Conservation (phyloP, 164 flowering plant species). For the Dillenia suffruticosa region DNA sequence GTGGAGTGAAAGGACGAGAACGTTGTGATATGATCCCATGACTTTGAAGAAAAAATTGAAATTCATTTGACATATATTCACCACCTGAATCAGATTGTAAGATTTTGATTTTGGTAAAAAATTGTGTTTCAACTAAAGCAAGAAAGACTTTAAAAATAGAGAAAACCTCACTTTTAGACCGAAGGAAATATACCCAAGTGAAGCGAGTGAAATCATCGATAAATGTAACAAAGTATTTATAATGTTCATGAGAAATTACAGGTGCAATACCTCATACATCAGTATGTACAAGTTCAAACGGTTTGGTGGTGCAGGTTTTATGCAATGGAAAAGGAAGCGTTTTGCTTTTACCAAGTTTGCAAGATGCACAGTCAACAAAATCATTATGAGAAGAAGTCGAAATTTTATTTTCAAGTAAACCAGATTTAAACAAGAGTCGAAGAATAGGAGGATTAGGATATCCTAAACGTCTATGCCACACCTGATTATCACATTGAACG, state of each 20-base stretch:
- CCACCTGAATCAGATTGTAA: not conserved
- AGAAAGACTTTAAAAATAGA: not conserved
- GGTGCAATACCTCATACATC: slow-evolving; percentile 4
- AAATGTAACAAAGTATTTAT: slow-evolving; percentile 1
- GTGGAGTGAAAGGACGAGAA: slow-evolving; percentile 3
- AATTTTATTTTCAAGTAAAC: no score
- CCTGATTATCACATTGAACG: not conserved
- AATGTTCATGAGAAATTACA: not conserved
- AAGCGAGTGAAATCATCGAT: slow-evolving; percentile 2
- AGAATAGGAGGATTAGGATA: not conserved
- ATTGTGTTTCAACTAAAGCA: not conserved
- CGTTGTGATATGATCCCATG: slow-evolving; percentile 1
- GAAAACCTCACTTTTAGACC: not conserved
- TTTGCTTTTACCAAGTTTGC: not conserved
- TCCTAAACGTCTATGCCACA: not conserved
- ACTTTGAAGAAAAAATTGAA: not conserved
- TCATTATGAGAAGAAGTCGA: no score
- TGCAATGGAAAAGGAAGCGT: not conserved
- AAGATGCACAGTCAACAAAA: not conserved
- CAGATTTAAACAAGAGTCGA: not conserved
- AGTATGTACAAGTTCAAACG: not conserved
- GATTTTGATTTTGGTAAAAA: not conserved
- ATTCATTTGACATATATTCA: not conserved
- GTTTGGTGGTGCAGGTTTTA: not conserved
- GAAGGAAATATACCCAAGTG: slow-evolving; percentile 5